These are phyloP conservation scores for Erigeron philadelphicus DNA, from an alignment of 140 eudicot species.

Conservation along the genomic window DNA sequence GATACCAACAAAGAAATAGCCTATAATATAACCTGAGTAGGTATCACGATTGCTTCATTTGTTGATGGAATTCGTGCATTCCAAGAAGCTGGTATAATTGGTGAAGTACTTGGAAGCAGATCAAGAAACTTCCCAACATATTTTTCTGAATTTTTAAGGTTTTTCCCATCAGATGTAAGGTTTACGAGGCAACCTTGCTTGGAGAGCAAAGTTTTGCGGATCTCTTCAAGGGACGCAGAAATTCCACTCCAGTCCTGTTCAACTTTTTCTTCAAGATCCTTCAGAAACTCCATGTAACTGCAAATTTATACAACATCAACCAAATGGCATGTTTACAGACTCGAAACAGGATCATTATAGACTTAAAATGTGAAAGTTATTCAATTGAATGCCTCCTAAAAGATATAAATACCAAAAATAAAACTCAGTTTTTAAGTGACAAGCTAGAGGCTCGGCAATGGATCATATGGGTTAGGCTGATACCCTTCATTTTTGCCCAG, in stretches of 20 bases:
- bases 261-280: constrained; percentile 69
- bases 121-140: constrained; percentile 71
- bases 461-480: neutral
- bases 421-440: neutral
- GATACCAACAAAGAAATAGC: neutral
- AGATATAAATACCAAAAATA: neutral
- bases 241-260: constrained; percentile 79
- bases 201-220: constrained; percentile 68
- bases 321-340: constrained; percentile 2
- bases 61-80: constrained; percentile 56
- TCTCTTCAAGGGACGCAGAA: constrained; percentile 85
- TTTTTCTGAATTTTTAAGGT: constrained; percentile 66
- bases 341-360: neutral
- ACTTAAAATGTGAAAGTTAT: neutral
- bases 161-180: constrained; percentile 87
- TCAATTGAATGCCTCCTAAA: neutral
- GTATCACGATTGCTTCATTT: constrained; percentile 91
- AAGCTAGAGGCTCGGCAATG: neutral
- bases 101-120: constrained; percentile 63
- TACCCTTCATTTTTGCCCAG: neutral
- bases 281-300: constrained; percentile 83
- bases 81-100: constrained; percentile 52
- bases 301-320: constrained; percentile 28
- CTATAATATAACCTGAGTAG: constrained; percentile 67
- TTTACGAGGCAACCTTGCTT: constrained; percentile 75